A percentile compares a stretch with the other conserved stretches of the same genome.
Conservation (phyloP, 176 grass and related monocot genomes). For the Triticum urartu region DNA sequence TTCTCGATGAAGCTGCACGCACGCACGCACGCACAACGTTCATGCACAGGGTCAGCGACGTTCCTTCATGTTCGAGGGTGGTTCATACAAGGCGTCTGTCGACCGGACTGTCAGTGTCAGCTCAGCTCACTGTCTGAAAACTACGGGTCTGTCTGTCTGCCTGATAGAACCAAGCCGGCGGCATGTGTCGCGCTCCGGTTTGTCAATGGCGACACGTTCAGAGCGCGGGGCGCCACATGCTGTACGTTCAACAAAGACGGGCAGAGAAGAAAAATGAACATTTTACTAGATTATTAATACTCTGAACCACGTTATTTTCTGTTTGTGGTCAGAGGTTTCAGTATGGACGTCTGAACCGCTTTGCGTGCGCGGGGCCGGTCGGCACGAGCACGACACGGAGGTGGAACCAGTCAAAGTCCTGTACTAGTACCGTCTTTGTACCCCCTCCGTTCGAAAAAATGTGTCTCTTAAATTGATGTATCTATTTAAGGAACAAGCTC, state of each 20-base stretch:
- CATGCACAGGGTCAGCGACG: not conserved
- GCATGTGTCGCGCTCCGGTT: not conserved
- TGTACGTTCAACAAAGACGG: slow-evolving; percentile 40
- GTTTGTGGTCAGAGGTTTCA: not conserved
- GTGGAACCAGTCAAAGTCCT: slow-evolving; percentile 32
- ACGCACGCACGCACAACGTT: not conserved
- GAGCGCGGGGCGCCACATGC: slow-evolving; percentile 8
- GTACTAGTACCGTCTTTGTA: too few relatives aligned
- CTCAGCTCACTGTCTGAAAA: slow-evolving; percentile 32
- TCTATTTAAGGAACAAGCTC: too few relatives aligned
- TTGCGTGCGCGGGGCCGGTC: not conserved
- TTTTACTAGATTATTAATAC: not conserved
- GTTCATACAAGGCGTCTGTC: not conserved
- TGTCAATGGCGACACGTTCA: slow-evolving; percentile 34
- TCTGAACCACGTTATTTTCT: not conserved
- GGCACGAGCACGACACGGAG: not conserved
- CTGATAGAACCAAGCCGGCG: not conserved
- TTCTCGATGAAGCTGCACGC: slow-evolving; percentile 65
- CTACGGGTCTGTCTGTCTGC: not conserved
- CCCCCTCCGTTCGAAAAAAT: too few relatives aligned
- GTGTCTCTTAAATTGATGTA: too few relatives aligned
- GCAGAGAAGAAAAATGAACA: too few relatives aligned
- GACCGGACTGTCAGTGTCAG: slow-evolving; percentile 4
- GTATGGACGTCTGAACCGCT: slow-evolving; percentile 2
- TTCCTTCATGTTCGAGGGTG: not conserved